Conservation (phyloP, 1,139 yeast genomes). For the Sugiyamaella japonica region DNA sequence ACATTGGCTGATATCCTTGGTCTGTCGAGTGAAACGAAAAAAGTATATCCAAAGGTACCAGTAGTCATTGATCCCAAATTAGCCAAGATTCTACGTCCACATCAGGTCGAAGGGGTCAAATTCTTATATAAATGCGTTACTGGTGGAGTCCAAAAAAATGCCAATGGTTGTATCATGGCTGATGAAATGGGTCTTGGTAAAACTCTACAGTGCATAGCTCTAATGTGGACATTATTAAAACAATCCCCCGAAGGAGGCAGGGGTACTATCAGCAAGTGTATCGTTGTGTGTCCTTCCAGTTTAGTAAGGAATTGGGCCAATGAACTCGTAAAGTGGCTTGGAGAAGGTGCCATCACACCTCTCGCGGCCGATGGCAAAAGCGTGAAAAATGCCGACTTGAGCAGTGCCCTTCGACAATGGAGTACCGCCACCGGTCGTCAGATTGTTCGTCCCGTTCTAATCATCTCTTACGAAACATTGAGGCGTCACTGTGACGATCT, state of each 20-base stretch:
- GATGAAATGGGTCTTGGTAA: conserved; percentile 99
- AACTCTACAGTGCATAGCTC: conserved; percentile 86
- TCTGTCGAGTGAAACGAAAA: conserved; percentile 50
- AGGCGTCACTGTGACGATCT: conserved; percentile 81
- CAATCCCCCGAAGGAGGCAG: conserved; percentile 86
- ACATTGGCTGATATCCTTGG: conserved; percentile 84
- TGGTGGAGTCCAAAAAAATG: conserved; percentile 81
- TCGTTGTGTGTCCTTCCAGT: conserved; percentile 94
- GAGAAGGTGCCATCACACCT: conserved; percentile 85
- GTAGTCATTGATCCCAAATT: conserved; percentile 93
- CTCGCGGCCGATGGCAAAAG: conserved; percentile 89
- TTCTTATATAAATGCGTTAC: conserved; percentile 88
- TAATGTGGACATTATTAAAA: conserved; percentile 88
- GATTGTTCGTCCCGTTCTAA: conserved; percentile 88
- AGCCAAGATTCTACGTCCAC: conserved; percentile 86
- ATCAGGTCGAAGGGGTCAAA: conserved; percentile 94
- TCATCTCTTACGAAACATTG: conserved; percentile 93
- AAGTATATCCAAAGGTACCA: conserved; percentile 61
- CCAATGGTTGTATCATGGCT: conserved; percentile 98
- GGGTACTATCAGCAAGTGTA: conserved; percentile 81
- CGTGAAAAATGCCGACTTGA: conserved; percentile 52
- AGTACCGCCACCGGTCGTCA: conserved; percentile 85
- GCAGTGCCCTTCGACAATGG: conserved; percentile 77
- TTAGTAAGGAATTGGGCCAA: conserved; percentile 97
- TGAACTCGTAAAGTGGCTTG: conserved; percentile 93